Evolutionary conservation across 176 grass and related monocot species (phyloP).

Genomic region (Eragrostis nindensis): DNA sequence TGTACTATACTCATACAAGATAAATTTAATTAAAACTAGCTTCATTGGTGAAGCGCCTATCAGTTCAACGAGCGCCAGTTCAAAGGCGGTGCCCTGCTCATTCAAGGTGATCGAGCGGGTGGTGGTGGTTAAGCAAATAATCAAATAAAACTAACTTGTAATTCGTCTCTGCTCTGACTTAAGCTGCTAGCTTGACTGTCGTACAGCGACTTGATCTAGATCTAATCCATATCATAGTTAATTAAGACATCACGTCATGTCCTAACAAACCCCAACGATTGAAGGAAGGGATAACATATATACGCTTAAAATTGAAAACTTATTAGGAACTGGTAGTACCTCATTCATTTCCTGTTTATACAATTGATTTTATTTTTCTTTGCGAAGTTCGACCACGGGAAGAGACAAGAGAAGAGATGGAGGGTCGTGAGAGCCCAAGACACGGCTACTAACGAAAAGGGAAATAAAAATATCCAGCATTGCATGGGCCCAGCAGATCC

Average conservation of each 20-base stretch:
- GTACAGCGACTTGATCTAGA: neutral
- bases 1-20: no score
- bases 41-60: neutral
- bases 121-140: constrained; percentile 15
- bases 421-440: no score
- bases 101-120: neutral
- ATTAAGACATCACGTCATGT: neutral
- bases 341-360: neutral
- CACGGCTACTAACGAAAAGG: no score
- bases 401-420: no score
- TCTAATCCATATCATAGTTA: neutral
- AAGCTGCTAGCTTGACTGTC: neutral
- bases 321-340: no score
- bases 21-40: neutral
- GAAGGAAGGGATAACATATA: neutral
- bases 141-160: neutral
- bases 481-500: neutral
- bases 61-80: constrained; percentile 3
- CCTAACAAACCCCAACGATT: neutral
- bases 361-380: no score
- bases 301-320: neutral
- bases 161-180: neutral
- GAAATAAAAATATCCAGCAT: neutral
- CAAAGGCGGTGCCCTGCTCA: constrained; percentile 1
- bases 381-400: no score